Evolutionary conservation across 495 filamentous ascomycete species (phyloP).

Genomic region (Neurospora terricola): DNA sequence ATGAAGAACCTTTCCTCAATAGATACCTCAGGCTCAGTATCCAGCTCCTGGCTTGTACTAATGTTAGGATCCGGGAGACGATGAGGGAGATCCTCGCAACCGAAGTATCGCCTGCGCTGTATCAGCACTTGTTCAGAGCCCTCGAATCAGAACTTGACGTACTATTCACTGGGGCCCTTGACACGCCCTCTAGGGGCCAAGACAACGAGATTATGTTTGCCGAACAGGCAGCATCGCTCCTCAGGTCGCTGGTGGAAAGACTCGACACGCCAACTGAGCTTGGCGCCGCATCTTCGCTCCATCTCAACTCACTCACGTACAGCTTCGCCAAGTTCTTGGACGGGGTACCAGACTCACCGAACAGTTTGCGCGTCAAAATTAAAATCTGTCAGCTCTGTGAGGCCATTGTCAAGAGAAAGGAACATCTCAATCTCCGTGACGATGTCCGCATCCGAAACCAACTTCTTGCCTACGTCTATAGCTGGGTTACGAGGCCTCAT

Average conservation of each 20-base stretch:
- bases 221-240: slow-evolving; percentile 51
- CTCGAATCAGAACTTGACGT: slow-evolving; percentile 51
- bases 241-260: slow-evolving; percentile 52
- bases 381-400: slow-evolving; percentile 57
- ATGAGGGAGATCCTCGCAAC: slow-evolving; percentile 52
- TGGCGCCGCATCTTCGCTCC: slow-evolving; percentile 45
- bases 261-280: slow-evolving; percentile 48
- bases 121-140: slow-evolving; percentile 49
- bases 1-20: slow-evolving; percentile 47
- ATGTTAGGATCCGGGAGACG: slow-evolving; percentile 51
- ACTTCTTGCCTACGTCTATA: slow-evolving; percentile 51
- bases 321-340: slow-evolving; percentile 54
- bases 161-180: slow-evolving; percentile 43
- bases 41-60: slow-evolving; percentile 50
- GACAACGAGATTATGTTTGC: slow-evolving; percentile 53
- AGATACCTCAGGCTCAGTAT: slow-evolving; percentile 51
- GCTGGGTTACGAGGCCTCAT: slow-evolving; percentile 51
- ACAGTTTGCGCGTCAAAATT: slow-evolving; percentile 50
- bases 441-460: slow-evolving; percentile 57
- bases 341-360: slow-evolving; percentile 37
- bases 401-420: slow-evolving; percentile 52
- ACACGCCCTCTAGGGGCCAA: slow-evolving; percentile 38
- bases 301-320: slow-evolving; percentile 48
- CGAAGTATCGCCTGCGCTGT: slow-evolving; percentile 48
- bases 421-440: slow-evolving; percentile 54